Base-by-base conservation (phyloP, 805 yeast genomes). In the Ogataea methylovora region DNA sequence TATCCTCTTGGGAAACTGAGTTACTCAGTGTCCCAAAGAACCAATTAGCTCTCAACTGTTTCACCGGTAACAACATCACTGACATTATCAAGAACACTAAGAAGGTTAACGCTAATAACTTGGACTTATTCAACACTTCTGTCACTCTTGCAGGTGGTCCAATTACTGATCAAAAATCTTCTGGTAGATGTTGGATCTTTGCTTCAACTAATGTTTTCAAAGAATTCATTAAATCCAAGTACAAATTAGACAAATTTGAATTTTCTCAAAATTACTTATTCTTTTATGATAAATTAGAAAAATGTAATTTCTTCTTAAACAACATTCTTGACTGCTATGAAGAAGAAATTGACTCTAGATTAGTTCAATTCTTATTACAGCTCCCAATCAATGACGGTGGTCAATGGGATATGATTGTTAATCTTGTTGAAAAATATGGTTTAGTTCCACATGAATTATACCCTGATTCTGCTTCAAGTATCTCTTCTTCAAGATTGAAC, bases 161-260 rank as follows among this genome's bases (percentile, higher is more conserved):
- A 26, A 68, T 82, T 14, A 79, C 84, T 32, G 77, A 82, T 60
- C 95, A 85, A 61, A 71, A 72, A 48, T 62, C 77, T 8, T 74
- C 85, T 16, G 95, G 95, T 17, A 66, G 95, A 53, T 85, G 95
- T 60, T 85, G 95, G 95, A 68, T 85, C 40, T 86, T 86, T 60
- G 95, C 95, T 9, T 73, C 90, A 0, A 74, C 85, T 33, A 86
- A 85, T 48, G 78, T 82, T 25, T 67, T 84, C 51, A 73, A 94
- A 46, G 65, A 79, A 40, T 71, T 70, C 32, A 73, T 83, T 30
- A 76, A 79, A 54, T 61, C 71, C 45, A 71, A 71, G 51, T 73
- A 76, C 58, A 73, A 79, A 48, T 56, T 86, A 45, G 75, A 76
- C 40, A 66, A 67, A 40, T 79, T 85, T 57, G 90, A 84, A 60